Evolutionary conservation across 306 rosid genomes (phyloP), one percentile per base, ranked within the genome.

Genomic region (Dalbergia cochinchinensis): DNA sequence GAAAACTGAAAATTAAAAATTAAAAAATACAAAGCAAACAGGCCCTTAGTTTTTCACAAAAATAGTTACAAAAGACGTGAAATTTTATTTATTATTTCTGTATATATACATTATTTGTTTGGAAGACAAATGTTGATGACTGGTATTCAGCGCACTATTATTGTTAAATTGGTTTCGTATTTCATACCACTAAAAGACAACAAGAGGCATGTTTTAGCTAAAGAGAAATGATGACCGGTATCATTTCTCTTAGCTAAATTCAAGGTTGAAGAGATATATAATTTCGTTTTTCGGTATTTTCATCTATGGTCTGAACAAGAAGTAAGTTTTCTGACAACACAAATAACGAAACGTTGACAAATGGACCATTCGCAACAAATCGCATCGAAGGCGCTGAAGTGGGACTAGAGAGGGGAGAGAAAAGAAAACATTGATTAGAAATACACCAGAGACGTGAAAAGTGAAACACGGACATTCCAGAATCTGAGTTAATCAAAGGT

Each of bases 51-150:
- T 64, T 76, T 64, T n/a, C 44, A 20, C 41, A 41, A 44, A 68
- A 59, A 6, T 31, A 54, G 50, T 66, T 13, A 42, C 73, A 10
- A 18, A 20, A 35, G 74, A 73, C 22, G 20, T 22, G 55, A 11
- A 59, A 14, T 34, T 66, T 63, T 11, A 61, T 62, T 78, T 73
- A 26, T 74, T 69, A 68, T 45, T 2, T 54, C 35, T 57, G 31
- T 45, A 57, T 42, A 57, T 42, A 33, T 15, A 11, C 18, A n/a
- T 70, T 1, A 61, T 75, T 76, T 44, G 33, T 69, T 69, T 69
- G 58, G 57, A 79, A 20, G 35, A 44, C 35, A 34, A 61, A 60
- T 31, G 8, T 22, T 50, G 72, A 44, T 19, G 53, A 68, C 60
- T 11, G 15, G 19, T 35, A 33, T 44, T 74, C 53, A 34, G 76